Evolutionary conservation across 1,284 basidiomycete genomes (phyloP).

Genomic region (Melampsora americana): DNA sequence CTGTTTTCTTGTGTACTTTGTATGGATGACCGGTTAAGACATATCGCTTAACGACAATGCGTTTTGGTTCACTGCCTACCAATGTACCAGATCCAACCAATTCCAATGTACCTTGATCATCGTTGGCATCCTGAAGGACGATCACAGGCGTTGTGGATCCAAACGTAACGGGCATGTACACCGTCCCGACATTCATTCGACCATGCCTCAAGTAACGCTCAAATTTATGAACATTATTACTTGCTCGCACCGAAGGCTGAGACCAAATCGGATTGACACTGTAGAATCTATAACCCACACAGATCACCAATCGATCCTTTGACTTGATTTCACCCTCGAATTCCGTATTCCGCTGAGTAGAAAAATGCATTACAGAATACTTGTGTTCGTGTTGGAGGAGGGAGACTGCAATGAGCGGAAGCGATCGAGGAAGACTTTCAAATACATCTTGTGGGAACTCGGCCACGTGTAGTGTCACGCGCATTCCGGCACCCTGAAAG

Average conservation of each 20-base stretch:
- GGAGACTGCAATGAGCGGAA: constrained; percentile 73
- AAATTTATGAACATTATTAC: constrained; percentile 96
- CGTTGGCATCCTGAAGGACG: constrained; percentile 48
- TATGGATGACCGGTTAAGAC: constrained; percentile 92
- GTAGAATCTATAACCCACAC: constrained; percentile 81
- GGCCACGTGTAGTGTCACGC: constrained; percentile 23
- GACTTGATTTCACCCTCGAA: constrained; percentile 81
- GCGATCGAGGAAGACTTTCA: constrained; percentile 47
- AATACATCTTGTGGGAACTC: constrained; percentile 19
- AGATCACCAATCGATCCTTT: constrained; percentile 87
- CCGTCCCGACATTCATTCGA: constrained; percentile 73
- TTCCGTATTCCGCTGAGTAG: constrained; percentile 91
- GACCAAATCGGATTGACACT: constrained; percentile 83
- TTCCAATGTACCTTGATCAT: constrained; percentile 48
- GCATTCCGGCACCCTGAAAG: constrained; percentile 27
- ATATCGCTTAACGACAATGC: constrained; percentile 87
- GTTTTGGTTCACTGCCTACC: constrained; percentile 81
- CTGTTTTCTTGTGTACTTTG: constrained; percentile 96
- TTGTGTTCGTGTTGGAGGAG: constrained; percentile 95
- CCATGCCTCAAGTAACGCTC: constrained; percentile 87
- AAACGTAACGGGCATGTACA: constrained; percentile 83
- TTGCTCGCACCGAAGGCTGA: constrained; percentile 83
- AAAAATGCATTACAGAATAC: constrained; percentile 86
- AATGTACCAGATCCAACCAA: constrained; percentile 89
- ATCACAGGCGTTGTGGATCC: constrained; percentile 58